Evolutionary conservation across 768 basidiomycete genomes (phyloP).

Genomic region (Tulasnella sp.): DNA sequence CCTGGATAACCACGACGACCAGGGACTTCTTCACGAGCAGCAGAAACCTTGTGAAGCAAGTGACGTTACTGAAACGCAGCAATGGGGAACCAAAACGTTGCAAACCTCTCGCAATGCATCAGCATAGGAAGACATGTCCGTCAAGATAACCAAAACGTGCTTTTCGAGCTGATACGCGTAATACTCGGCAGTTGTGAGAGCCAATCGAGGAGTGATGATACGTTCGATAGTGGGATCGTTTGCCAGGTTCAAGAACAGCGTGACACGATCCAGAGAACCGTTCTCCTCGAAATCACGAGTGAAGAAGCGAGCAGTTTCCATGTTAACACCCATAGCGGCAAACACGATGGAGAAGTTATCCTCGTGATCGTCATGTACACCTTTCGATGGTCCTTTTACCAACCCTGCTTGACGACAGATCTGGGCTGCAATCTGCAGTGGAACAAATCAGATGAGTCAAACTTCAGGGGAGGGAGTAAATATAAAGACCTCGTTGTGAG

Average conservation of each 20-base stretch:
- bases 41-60: conserved; percentile 56
- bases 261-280: conserved; percentile 92
- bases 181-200: conserved; percentile 96
- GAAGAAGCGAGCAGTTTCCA: conserved; percentile 99
- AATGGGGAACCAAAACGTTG: conserved; percentile 1
- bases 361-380: conserved; percentile 96
- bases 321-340: conserved; percentile 99
- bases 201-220: conserved; percentile 97
- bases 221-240: conserved; percentile 99
- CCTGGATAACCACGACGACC: conserved; percentile 94
- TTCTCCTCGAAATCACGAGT: conserved; percentile 99
- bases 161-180: conserved; percentile 99
- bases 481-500: conserved; percentile 82
- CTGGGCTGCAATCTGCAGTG: conserved; percentile 85
- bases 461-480: conserved; percentile 12
- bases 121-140: conserved; percentile 98
- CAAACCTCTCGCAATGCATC: conserved; percentile 86
- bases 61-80: conserved; percentile 24
- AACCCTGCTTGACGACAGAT: conserved; percentile 98
- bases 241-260: conserved; percentile 95
- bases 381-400: conserved; percentile 92
- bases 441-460: no score
- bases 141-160: conserved; percentile 97
- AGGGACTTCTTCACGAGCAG: conserved; percentile 97
- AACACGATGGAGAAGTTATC: conserved; percentile 99